Base-by-base conservation (phyloP, 495 filamentous ascomycete species). In the Lasiosphaeria miniovina region DNA sequence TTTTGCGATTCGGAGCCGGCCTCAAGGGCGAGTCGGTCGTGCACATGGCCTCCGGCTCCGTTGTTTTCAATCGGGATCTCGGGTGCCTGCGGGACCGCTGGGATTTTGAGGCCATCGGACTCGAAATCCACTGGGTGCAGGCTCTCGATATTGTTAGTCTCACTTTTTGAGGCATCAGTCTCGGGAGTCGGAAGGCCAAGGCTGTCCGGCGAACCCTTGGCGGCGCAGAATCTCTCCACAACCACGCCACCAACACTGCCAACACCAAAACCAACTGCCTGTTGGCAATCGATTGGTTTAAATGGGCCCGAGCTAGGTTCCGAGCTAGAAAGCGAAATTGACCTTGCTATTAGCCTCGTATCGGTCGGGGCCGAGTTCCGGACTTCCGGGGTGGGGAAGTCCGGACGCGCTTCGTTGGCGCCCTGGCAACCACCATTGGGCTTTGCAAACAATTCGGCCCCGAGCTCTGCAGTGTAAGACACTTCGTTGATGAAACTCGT, bases 351-450 rank as follows among this genome's bases (percentile, higher is more conserved):
- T 14, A 14, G 24, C 52, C 45, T 34, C 40, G 60, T 6, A 36
- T 24, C 15, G 43, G 0, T 60, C 58, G 60, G 41, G 34, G 36
- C 55, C 55, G 58, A 40, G 24, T 14, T 10, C 52, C 58, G 66
- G 68, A 65, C 38, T 51, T 61, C 53, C 38, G 41, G 3, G 48
- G 59, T 62, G 64, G 62, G 58, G 64, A 61, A 63, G 64, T 71
- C 66, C 64, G 68, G 51, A 36, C 10, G 4, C 12, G 0, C 43
- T 14, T 14, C 15, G 64, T 71, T 64, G 62, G 68, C 48, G 32
- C 31, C 6, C 7, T 35, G 36, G 10, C n/a, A 48, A 35, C 14
- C 7, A 31, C 54, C 46, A 46, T 63, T 55, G 54, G 66, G 33
- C 41, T 57, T 46, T 40, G 49, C 31, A 36, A 6, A 24, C 15